Percentiles rank a stretch among this genome's conserved stretches.
phyloP scores from a whole-genome alignment of 768 basidiomycete genomes.

The Rhizopogon vulgaris region DNA sequence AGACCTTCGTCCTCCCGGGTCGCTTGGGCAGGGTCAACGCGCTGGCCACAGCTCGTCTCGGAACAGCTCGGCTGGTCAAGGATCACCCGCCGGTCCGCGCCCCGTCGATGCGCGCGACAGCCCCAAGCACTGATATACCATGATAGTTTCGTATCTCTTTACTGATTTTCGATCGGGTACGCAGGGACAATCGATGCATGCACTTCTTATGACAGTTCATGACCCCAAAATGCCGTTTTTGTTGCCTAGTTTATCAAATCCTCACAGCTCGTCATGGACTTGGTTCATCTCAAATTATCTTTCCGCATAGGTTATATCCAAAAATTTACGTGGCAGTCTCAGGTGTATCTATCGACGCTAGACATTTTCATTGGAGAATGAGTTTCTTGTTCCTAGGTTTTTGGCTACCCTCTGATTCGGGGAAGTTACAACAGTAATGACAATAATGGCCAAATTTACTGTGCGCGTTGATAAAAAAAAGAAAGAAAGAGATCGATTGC shows the following conservation, averaged over 20 bases:
- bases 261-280: slow-evolving; percentile 12
- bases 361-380: neutral
- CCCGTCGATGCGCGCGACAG: slow-evolving; percentile 23
- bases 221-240: slow-evolving; percentile 7
- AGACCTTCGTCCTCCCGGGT: slow-evolving; percentile 23
- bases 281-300: slow-evolving; percentile 14
- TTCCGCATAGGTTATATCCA: slow-evolving; percentile 11
- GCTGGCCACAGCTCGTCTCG: slow-evolving; percentile 33
- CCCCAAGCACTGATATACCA: slow-evolving; percentile 17
- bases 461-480: no score
- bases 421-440: no score
- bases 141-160: neutral
- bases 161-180: neutral
- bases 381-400: neutral
- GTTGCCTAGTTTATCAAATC: slow-evolving; percentile 9
- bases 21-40: slow-evolving; percentile 20
- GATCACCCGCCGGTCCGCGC: slow-evolving; percentile 42
- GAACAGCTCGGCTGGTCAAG: slow-evolving; percentile 46
- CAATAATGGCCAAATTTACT: no score
- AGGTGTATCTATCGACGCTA: slow-evolving; percentile 2
- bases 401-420: neutral
- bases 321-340: slow-evolving; percentile 7
- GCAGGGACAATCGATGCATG: slow-evolving; percentile 4
- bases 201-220: slow-evolving; percentile 4
- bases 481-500: no score